These are phyloP conservation scores for Xylariaceae sp. DNA, from an alignment of 2,329 filamentous ascomycete species.

Conservation along the genomic window DNA sequence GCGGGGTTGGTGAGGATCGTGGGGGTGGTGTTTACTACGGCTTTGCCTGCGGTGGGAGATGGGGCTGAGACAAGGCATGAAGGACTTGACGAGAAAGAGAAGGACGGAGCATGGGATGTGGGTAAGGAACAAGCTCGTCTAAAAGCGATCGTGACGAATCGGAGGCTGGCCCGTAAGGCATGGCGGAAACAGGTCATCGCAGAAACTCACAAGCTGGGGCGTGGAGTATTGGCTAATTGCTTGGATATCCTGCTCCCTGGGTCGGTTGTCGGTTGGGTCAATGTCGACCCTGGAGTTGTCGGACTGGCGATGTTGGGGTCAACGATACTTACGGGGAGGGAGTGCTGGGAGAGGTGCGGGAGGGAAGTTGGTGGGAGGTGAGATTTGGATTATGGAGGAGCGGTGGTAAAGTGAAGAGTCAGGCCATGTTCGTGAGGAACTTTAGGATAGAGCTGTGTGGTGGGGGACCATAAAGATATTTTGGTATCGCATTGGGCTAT, in stretches of 20 bases:
- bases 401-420: background rate
- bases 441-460: too few species aligned
- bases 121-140: slow-evolving; percentile 37
- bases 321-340: slow-evolving; percentile 57
- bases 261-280: slow-evolving; percentile 58
- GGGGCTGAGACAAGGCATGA: slow-evolving; percentile 6
- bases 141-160: slow-evolving; percentile 32
- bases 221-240: slow-evolving; percentile 53
- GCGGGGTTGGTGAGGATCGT: slow-evolving; percentile 42
- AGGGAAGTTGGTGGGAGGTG: slow-evolving; percentile 20
- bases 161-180: slow-evolving; percentile 33
- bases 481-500: too few species aligned
- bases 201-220: slow-evolving; percentile 37
- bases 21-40: slow-evolving; percentile 35
- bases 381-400: background rate
- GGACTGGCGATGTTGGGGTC: slow-evolving; percentile 59
- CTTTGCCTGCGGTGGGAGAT: slow-evolving; percentile 32
- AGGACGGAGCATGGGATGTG: slow-evolving; percentile 14
- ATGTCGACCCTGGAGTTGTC: slow-evolving; percentile 49
- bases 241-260: slow-evolving; percentile 65
- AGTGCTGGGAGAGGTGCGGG: slow-evolving; percentile 58
- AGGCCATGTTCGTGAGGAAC: background rate
- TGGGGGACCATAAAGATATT: too few species aligned
- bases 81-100: slow-evolving; percentile 7
- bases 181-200: slow-evolving; percentile 31